Base-by-base conservation (phyloP, 1,139 yeast species). In the Hyphopichia buzzinii region DNA sequence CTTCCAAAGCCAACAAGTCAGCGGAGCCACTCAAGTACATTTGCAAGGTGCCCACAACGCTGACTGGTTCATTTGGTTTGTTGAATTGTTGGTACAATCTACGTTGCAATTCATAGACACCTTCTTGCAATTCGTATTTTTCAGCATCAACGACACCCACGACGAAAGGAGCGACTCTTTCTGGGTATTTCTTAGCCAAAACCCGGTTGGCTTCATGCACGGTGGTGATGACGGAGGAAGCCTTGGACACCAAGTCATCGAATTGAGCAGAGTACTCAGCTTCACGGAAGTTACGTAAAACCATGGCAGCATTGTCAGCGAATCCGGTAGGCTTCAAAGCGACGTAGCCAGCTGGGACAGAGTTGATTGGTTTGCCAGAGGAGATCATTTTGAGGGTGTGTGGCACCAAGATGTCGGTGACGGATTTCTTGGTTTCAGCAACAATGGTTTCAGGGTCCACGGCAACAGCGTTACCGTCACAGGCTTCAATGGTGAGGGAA, bases 241-340 rank as follows among this genome's bases (percentile, higher is more conserved):
- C 87, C 49, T 82, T 83, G 7, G 66, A 71, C 17, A 87, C 79
- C 53, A 90, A 72, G 31, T 64, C 64, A 26, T 77, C 72, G 65
- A 89, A 86, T 47, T 72, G 71, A 4, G 58, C 57, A 25, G 72
- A 64, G 59, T 73, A 79, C 27, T 54, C 47, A 11, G 64, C 52
- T 36, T 67, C 74, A 42, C 77, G 61, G 62, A 67, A 86, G 63
- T 87, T 72, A 43, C 72, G 68, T 51, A 90, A 72, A n/a, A 84
- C 84, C 25, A 77, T 73, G 13, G 85, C 85, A 1, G 96, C 95
- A 59, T 84, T 77, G 36, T 77, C 69, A 44, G 87, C 79, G 49
- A 90, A 74, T 2, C 97, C 97, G 15, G 97, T 87, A 35, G 97
- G 97, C 64, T 92, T 92, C 57, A 92, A 72, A 2, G 96, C 98